Conservation (phyloP, 139 green algal genomes). For the Chlorella sp. region DNA sequence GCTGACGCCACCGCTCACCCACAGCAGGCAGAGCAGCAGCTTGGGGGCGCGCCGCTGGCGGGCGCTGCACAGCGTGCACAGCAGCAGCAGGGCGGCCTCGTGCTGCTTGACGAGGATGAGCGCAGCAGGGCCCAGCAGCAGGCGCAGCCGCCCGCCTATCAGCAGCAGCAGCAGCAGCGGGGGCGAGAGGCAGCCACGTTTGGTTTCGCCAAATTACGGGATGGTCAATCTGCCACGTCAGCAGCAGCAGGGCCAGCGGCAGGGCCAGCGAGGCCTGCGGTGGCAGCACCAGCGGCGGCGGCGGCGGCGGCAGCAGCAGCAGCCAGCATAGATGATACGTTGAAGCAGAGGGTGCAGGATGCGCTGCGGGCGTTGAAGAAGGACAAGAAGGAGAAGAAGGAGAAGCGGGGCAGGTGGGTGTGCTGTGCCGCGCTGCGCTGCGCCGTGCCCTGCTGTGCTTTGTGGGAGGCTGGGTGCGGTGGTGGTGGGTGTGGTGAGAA, state of each 20-base stretch:
- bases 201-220: constrained; percentile 38
- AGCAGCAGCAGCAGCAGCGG: not conserved
- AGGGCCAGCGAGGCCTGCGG: not conserved
- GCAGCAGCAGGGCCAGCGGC: not conserved
- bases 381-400: constrained; percentile 40
- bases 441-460: not conserved
- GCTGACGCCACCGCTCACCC: not conserved
- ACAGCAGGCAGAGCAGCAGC: constrained; percentile 5
- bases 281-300: not conserved
- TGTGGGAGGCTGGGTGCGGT: not conserved
- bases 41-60: not conserved
- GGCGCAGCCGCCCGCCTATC: not conserved
- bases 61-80: not conserved
- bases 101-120: not conserved
- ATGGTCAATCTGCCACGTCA: not conserved
- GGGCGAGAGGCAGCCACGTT: not conserved
- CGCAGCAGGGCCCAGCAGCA: not conserved
- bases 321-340: not conserved
- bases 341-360: constrained; percentile 34
- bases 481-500: too few species aligned
- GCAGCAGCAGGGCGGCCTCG: not conserved
- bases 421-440: not conserved
- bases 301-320: not conserved
- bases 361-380: constrained; percentile 33
- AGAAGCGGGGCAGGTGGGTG: constrained; percentile 40